These are phyloP conservation scores for Daedaleopsis nitida DNA, from an alignment of 768 basidiomycete species.

Conservation along the genomic window DNA sequence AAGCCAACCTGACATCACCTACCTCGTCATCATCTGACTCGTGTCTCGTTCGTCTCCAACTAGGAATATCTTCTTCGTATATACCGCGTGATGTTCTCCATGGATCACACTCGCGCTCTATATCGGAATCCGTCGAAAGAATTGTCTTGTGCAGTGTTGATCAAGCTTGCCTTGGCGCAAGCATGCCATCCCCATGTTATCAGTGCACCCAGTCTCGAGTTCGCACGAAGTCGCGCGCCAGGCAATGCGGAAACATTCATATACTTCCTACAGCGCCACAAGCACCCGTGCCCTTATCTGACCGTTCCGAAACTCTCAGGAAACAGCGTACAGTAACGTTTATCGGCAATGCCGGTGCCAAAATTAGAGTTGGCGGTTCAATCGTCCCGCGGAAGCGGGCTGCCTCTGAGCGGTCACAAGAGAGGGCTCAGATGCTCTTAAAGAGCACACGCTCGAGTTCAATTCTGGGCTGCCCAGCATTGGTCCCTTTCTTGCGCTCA, in stretches of 20 bases:
- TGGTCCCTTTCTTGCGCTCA: no score
- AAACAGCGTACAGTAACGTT: not conserved
- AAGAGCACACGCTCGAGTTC: not conserved
- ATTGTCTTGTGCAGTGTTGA: no score
- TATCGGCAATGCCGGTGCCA: not conserved
- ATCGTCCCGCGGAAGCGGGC: not conserved
- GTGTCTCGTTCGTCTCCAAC: no score
- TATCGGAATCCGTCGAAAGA: not conserved
- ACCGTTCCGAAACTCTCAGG: not conserved
- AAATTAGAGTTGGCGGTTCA: not conserved
- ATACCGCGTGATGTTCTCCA: conserved; percentile 44
- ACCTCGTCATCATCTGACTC: not conserved
- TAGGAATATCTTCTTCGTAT: conserved; percentile 62
- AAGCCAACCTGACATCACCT: not conserved
- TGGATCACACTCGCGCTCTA: not conserved
- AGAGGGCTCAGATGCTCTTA: not conserved
- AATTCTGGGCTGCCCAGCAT: not conserved
- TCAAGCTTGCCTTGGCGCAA: no score
- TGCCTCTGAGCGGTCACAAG: not conserved
- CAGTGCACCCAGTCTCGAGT: not conserved
- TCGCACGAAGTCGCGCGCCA: not conserved
- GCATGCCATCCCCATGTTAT: not conserved
- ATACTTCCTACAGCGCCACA: not conserved
- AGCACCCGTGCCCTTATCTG: not conserved
- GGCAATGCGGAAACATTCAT: not conserved